Conservation (phyloP, 805 yeast genomes). For the Soucietia sequanensis region DNA sequence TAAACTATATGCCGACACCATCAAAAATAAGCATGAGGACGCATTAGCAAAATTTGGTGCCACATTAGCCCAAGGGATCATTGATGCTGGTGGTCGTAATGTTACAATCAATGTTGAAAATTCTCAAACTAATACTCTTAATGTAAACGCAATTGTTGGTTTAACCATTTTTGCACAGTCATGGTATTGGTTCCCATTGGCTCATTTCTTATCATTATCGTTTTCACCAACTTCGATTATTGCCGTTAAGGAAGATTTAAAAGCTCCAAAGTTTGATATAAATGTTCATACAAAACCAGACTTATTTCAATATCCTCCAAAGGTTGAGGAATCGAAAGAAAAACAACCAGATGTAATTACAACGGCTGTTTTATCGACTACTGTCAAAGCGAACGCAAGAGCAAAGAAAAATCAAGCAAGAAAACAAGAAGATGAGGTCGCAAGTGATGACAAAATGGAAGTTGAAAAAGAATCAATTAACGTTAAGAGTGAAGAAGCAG, state of each 20-base stretch:
- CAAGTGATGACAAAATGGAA: conserved; percentile 45
- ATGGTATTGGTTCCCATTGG: conserved; percentile 98
- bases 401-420: conserved; percentile 64
- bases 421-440: conserved; percentile 53
- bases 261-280: conserved; percentile 79
- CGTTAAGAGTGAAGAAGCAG: conserved; percentile 14
- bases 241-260: conserved; percentile 82
- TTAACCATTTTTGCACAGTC: conserved; percentile 85
- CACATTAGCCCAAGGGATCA: conserved; percentile 92
- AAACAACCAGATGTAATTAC: conserved; percentile 86
- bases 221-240: conserved; percentile 89
- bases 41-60: conserved; percentile 98
- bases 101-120: conserved; percentile 92
- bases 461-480: conserved; percentile 23
- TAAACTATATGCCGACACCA: conserved; percentile 70
- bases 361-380: conserved; percentile 92
- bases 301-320: conserved; percentile 86
- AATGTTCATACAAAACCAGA: conserved; percentile 80
- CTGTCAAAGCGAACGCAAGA: conserved; percentile 90
- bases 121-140: conserved; percentile 82
- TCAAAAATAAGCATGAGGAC: conserved; percentile 88
- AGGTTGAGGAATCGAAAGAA: conserved; percentile 71
- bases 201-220: conserved; percentile 89
- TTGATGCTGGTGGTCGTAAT: conserved; percentile 98
- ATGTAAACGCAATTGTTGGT: conserved; percentile 90